phyloP scores from a whole-genome alignment of 2,329 filamentous ascomycete genomes.

The Fusarium gaditjirri region DNA sequence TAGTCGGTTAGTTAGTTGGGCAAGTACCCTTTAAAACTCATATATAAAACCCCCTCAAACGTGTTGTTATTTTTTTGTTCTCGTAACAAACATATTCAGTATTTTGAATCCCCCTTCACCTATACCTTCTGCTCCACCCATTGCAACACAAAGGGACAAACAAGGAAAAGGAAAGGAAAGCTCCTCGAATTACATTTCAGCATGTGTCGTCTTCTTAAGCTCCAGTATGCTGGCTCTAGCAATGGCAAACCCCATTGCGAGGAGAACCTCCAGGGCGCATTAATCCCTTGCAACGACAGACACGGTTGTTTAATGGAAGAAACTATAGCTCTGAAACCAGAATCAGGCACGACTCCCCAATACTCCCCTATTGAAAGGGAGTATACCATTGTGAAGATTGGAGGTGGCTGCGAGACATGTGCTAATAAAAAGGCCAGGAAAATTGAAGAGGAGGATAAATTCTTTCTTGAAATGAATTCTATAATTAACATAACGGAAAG shows the following conservation, averaged over 20 bases:
- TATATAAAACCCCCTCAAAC: background rate
- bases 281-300: constrained; percentile 6
- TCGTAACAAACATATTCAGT: too few relatives aligned
- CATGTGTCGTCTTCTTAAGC: constrained; percentile 19
- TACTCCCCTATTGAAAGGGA: background rate
- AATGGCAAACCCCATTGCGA: background rate
- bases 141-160: background rate
- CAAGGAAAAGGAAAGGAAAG: background rate
- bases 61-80: background rate
- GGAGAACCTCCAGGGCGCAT: background rate
- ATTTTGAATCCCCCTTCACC: background rate
- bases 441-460: background rate
- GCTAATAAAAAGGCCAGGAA: background rate
- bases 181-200: background rate
- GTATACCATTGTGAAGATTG: background rate
- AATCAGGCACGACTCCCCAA: background rate
- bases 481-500: background rate
- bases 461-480: background rate
- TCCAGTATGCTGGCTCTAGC: constrained; percentile 23
- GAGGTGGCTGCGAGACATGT: constrained; percentile 2
- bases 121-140: too few relatives aligned
- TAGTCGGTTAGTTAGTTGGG: background rate
- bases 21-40: background rate
- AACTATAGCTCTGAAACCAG: background rate
- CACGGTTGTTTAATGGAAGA: background rate